A percentile compares a stretch with the other conserved stretches of the same genome.
Evolutionary conservation across 768 basidiomycete genomes (phyloP).

Genomic region (Lentinula sp.): DNA sequence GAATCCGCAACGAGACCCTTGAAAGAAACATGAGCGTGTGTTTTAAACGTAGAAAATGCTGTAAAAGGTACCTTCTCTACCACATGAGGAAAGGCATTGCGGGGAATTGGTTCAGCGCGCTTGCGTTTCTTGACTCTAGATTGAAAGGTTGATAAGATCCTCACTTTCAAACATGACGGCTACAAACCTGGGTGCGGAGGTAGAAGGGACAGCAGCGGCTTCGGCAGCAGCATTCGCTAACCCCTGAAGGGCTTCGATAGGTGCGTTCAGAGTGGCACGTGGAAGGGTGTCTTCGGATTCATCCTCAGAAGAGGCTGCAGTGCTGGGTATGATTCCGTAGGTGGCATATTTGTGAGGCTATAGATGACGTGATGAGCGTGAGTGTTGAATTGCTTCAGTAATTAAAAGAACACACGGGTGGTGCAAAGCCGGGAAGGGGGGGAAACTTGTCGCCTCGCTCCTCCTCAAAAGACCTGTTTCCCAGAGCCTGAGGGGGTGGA

Average conservation of each 20-base stretch:
- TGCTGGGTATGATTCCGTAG: constrained; percentile 84
- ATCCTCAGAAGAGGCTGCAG: constrained; percentile 82
- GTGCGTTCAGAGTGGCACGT: constrained; percentile 78
- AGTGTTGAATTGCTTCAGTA: constrained; percentile 7
- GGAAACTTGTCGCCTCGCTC: constrained; percentile 52
- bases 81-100: constrained; percentile 84
- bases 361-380: constrained; percentile 11
- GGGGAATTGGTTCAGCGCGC: constrained; percentile 75
- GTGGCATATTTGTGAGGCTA: constrained; percentile 88
- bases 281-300: constrained; percentile 89
- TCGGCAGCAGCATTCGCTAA: constrained; percentile 94
- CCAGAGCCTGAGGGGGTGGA: neutral
- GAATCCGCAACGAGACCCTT: constrained; percentile 81
- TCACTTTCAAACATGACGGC: constrained; percentile 4
- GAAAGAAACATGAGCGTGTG: constrained; percentile 5
- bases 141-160: constrained; percentile 5
- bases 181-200: constrained; percentile 52
- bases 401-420: constrained; percentile 54
- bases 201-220: constrained; percentile 75
- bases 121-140: constrained; percentile 78
- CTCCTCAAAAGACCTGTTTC: constrained; percentile 8
- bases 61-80: constrained; percentile 64
- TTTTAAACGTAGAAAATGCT: neutral
- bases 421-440: constrained; percentile 86
- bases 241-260: constrained; percentile 91